Evolutionary conservation across 2,329 filamentous ascomycete species (phyloP), one percentile per base, ranked within the genome.

Genomic region (Colletotrichum higginsianum): DNA sequence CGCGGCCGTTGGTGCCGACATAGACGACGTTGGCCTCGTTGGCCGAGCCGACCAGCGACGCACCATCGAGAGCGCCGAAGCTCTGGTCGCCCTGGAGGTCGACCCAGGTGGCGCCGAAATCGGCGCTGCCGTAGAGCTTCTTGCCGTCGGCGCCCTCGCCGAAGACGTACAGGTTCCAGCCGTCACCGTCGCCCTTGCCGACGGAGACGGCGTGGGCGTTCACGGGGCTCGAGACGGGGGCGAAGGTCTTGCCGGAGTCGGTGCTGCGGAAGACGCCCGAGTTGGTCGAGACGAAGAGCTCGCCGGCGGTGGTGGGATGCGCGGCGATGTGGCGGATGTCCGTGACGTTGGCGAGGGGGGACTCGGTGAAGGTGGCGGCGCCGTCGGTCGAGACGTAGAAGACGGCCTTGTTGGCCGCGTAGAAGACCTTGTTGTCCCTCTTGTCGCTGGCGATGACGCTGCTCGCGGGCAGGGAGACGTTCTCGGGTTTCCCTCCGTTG

Each of bases 231-330:
- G 78, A 75, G 6, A 83, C 75, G 35, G 82, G 77, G 0, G 82
- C 80, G 74, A 89, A 90, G 1, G 82, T 83, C 4, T 78, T 76
- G 6, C 87, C 89, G 46, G 80, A 88, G 77, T 90, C 78, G 7
- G 83, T 86, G 12, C 86, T 88, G 74, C 84, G 84, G 80, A 87
- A 90, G 58, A 91, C 78, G 7, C 89, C 89, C 0, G 75, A 79
- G 64, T 89, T 82, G 0, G 88, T 89, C 1, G 88, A 88, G 2
- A 88, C 87, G 79, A 85, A 89, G 58, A 93, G 84, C 58, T 90
- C 88, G 15, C 92, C 91, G 0, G 89, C 87, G 9, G 84, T 82
- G 7, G 85, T 84, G 0, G 90, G 89, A 73, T 91, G 85, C 0
- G 84, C 84, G 18, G 87, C 87, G 12, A 93, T 84, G 44, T 86